Percentiles rank a stretch among this genome's conserved stretches.
Evolutionary conservation across 129 eudicot genomes (phyloP).

Genomic region (Chrysanthemum lavandulifolium): DNA sequence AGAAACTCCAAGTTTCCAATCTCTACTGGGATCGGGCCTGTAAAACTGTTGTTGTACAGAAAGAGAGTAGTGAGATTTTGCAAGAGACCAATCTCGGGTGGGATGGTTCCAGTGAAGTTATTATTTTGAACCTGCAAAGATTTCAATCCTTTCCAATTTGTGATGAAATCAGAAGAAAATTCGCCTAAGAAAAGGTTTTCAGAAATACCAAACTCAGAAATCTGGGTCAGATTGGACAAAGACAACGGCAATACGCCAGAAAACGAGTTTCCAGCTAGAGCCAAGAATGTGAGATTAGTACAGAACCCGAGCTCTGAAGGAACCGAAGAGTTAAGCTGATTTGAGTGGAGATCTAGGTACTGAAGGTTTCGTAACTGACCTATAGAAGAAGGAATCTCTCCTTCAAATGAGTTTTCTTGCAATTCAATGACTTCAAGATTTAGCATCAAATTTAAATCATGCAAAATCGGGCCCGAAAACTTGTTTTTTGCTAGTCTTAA

Average conservation of each 20-base stretch:
- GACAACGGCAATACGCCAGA: conserved; percentile 54
- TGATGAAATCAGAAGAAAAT: conserved; percentile 39
- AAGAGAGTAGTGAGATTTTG: conserved; percentile 42
- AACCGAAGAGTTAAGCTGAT: conserved; percentile 45
- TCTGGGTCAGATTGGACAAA: conserved; percentile 42
- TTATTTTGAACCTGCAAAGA: conserved; percentile 64
- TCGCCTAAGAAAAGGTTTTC: conserved; percentile 57
- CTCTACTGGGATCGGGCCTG: conserved; percentile 55
- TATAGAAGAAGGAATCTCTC: conserved; percentile 55
- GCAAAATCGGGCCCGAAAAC: conserved; percentile 47
- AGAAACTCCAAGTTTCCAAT: conserved; percentile 46
- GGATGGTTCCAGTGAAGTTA: conserved; percentile 42
- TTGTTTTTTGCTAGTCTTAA: conserved; percentile 37
- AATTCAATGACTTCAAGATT: conserved; percentile 44
- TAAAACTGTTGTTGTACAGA: conserved; percentile 41
- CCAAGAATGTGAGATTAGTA: conserved; percentile 49
- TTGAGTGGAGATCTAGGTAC: conserved; percentile 39
- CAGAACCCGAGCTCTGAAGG: conserved; percentile 64
- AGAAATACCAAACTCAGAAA: conserved; percentile 48
- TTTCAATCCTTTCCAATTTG: conserved; percentile 49
- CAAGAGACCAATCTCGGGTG: conserved; percentile 51
- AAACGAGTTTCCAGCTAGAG: conserved; percentile 45
- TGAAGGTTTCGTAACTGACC: conserved; percentile 55
- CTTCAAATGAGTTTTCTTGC: conserved; percentile 40
- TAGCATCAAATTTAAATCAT: conserved; percentile 28